These are phyloP conservation scores for Neurospora sublineolata DNA, from an alignment of 495 filamentous ascomycete genomes.

Conservation along the genomic window DNA sequence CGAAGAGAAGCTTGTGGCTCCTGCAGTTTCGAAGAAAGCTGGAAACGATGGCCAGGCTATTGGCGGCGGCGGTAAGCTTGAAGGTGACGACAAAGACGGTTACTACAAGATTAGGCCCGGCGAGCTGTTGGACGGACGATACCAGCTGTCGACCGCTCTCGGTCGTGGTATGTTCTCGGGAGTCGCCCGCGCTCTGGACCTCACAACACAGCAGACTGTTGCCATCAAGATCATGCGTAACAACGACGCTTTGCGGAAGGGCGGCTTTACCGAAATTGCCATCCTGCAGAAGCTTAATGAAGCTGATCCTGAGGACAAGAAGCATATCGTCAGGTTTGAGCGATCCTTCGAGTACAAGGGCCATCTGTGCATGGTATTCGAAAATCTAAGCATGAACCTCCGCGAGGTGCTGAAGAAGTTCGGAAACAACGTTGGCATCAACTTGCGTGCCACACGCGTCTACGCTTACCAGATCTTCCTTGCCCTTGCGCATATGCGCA, in stretches of 20 bases:
- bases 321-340: constrained; percentile 80
- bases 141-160: constrained; percentile 76
- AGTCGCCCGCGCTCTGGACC: constrained; percentile 83
- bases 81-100: constrained; percentile 87
- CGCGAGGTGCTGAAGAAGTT: constrained; percentile 95
- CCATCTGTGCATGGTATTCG: constrained; percentile 93
- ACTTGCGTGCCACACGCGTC: constrained; percentile 68
- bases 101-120: constrained; percentile 89
- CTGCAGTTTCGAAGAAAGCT: constrained; percentile 31
- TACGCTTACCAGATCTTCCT: constrained; percentile 95
- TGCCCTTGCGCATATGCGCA: constrained; percentile 70
- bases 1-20: constrained; percentile 74
- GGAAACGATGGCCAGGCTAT: constrained; percentile 20
- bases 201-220: constrained; percentile 55
- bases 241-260: constrained; percentile 86
- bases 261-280: constrained; percentile 86
- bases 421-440: constrained; percentile 86
- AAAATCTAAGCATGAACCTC: constrained; percentile 86
- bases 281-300: constrained; percentile 75
- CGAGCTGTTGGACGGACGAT: constrained; percentile 77
- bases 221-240: constrained; percentile 93
- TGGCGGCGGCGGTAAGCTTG: constrained; percentile 68
- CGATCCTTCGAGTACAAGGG: constrained; percentile 86
- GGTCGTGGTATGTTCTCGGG: constrained; percentile 94
- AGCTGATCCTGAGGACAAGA: constrained; percentile 81